These are phyloP conservation scores for Arthrobotrys sphaeroides DNA, from an alignment of 2,329 filamentous ascomycete genomes.

Conservation along the genomic window DNA sequence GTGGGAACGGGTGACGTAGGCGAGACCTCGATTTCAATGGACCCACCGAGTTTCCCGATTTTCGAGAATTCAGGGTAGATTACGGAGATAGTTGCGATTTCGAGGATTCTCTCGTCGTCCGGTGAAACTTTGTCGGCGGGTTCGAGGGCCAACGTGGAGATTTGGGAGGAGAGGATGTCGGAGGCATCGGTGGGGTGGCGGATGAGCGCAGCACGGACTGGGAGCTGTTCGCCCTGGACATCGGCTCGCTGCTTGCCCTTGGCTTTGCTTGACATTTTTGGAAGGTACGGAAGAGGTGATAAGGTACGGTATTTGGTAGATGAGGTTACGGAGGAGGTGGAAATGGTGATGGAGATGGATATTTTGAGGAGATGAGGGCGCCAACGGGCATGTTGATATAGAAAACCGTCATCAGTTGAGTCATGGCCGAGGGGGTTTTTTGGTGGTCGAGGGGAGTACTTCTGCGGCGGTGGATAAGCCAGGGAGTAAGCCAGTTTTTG, in stretches of 20 bases:
- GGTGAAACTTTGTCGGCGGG: conserved; percentile 25
- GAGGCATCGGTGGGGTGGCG: conserved; percentile 23
- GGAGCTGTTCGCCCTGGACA: no score
- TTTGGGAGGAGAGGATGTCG: conserved; percentile 36
- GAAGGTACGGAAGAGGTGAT: neutral
- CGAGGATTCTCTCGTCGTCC: conserved; percentile 68
- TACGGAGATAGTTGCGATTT: conserved; percentile 70
- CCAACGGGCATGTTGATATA: neutral
- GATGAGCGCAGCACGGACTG: neutral
- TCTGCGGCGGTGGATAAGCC: neutral
- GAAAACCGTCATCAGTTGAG: conserved; percentile 11
- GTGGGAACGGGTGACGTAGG: conserved; percentile 54
- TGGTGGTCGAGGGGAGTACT: neutral
- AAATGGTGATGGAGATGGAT: neutral
- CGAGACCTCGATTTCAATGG: conserved; percentile 55
- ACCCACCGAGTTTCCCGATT: conserved; percentile 65
- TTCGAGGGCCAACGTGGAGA: conserved; percentile 39
- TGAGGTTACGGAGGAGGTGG: neutral
- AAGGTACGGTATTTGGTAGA: neutral
- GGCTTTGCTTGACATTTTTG: conserved; percentile 17
- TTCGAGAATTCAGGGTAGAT: conserved; percentile 75
- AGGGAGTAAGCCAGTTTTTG: conserved; percentile 1
- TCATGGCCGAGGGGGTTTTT: conserved; percentile 20
- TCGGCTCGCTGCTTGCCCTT: conserved; percentile 49
- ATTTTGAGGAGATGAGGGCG: neutral